A percentile compares a stretch with the other conserved stretches of the same genome.
phyloP scores from a whole-genome alignment of 2,329 filamentous ascomycete species.

The Tolypocladium pustulatum region DNA sequence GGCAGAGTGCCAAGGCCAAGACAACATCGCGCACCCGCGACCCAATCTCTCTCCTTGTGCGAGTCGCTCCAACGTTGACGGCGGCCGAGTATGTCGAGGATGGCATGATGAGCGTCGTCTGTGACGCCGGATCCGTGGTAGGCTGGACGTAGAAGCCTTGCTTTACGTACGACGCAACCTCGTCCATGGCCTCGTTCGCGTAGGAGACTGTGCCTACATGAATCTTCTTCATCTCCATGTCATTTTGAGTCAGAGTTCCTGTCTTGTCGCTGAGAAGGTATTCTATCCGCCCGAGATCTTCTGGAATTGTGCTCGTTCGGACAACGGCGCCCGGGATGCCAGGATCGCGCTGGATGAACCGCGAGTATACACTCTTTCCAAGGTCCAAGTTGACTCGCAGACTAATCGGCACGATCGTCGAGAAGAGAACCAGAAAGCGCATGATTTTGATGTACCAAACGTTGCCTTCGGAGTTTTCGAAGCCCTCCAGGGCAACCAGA shows the following conservation, averaged over 20 bases:
- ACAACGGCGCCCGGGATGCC: slow-evolving; percentile 90
- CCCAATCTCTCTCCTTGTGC: slow-evolving; percentile 86
- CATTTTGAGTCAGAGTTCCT: slow-evolving; percentile 94
- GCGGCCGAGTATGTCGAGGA: slow-evolving; percentile 59
- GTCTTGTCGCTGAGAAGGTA: slow-evolving; percentile 97
- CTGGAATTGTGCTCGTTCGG: slow-evolving; percentile 91
- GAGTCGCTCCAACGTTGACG: slow-evolving; percentile 54
- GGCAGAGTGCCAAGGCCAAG: slow-evolving; percentile 82
- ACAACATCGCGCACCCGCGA: slow-evolving; percentile 88
- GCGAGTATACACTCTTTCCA: slow-evolving; percentile 92
- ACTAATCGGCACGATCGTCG: slow-evolving; percentile 97
- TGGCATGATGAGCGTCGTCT: slow-evolving; percentile 56
- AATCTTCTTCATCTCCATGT: slow-evolving; percentile 98
- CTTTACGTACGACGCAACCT: slow-evolving; percentile 75
- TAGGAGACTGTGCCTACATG: slow-evolving; percentile 98
- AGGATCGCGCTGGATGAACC: slow-evolving; percentile 85
- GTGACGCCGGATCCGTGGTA: slow-evolving; percentile 32
- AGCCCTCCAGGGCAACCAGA: slow-evolving; percentile 78
- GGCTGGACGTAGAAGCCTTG: slow-evolving; percentile 62
- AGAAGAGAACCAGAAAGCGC: slow-evolving; percentile 96
- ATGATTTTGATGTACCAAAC: slow-evolving; percentile 95
- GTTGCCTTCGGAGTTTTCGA: slow-evolving; percentile 53
- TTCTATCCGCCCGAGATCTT: slow-evolving; percentile 90
- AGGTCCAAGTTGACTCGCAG: slow-evolving; percentile 93
- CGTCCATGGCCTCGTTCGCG: slow-evolving; percentile 97